phyloP scores from a whole-genome alignment of 768 basidiomycete genomes.

The Lactarius vividus region DNA sequence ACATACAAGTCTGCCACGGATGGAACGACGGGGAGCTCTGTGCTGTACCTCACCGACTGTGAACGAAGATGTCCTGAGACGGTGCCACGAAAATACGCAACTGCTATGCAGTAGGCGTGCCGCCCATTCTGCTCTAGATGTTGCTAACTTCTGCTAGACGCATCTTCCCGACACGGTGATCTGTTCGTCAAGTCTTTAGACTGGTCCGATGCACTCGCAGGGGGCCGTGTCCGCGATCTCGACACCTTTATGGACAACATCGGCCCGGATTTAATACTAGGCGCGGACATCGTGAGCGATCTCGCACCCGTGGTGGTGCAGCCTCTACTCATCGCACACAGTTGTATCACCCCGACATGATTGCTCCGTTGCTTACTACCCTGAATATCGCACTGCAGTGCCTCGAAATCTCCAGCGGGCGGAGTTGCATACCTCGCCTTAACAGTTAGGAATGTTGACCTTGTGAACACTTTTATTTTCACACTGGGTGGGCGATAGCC shows the following conservation, averaged over 20 bases:
- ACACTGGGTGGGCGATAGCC: slow-evolving; percentile 15
- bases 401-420: slow-evolving; percentile 3
- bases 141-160: slow-evolving; percentile 41
- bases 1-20: slow-evolving; percentile 46
- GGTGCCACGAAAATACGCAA: slow-evolving; percentile 58
- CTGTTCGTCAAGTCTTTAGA: slow-evolving; percentile 52
- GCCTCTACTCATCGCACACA: neutral
- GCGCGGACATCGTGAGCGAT: slow-evolving; percentile 60
- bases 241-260: slow-evolving; percentile 42
- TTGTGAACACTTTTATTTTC: slow-evolving; percentile 17
- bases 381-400: slow-evolving; percentile 19
- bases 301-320: neutral
- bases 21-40: slow-evolving; percentile 6
- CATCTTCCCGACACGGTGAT: slow-evolving; percentile 48
- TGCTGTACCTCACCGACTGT: slow-evolving; percentile 53
- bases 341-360: slow-evolving; percentile 24
- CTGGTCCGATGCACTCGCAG: slow-evolving; percentile 60
- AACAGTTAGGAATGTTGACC: slow-evolving; percentile 23
- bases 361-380: slow-evolving; percentile 24
- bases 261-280: slow-evolving; percentile 58
- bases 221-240: slow-evolving; percentile 23
- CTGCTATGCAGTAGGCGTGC: slow-evolving; percentile 63
- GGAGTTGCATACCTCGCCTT: slow-evolving; percentile 24
- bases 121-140: neutral
- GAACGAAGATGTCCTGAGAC: slow-evolving; percentile 56